phyloP scores from a whole-genome alignment of 768 basidiomycete genomes.

The Phanerochaete carnosa region DNA sequence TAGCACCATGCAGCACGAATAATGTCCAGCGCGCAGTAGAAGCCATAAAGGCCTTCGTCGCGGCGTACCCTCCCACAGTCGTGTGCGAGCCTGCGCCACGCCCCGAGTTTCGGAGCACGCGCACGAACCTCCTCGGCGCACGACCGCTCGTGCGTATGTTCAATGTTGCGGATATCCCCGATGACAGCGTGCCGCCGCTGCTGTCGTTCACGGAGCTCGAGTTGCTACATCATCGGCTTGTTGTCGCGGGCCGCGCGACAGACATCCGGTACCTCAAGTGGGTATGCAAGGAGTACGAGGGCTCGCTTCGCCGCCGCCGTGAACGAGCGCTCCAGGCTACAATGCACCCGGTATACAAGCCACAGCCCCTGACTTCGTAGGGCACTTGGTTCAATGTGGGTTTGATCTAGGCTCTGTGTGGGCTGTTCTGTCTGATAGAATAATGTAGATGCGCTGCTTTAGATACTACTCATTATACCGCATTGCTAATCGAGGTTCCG shows the following conservation, averaged over 20 bases:
- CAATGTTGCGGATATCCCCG: slow-evolving; percentile 54
- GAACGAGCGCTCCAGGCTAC: slow-evolving; percentile 38
- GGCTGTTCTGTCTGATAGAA: too few species aligned
- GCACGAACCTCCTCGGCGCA: slow-evolving; percentile 48
- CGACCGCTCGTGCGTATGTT: slow-evolving; percentile 74
- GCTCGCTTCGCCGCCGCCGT: slow-evolving; percentile 59
- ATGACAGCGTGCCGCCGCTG: slow-evolving; percentile 79
- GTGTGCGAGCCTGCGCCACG: slow-evolving; percentile 35
- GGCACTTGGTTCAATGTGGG: too few species aligned
- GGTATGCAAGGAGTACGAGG: slow-evolving; percentile 70
- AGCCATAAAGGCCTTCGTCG: slow-evolving; percentile 58
- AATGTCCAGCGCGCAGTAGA: slow-evolving; percentile 51
- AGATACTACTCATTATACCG: too few species aligned
- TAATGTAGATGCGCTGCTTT: too few species aligned
- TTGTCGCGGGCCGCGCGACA: slow-evolving; percentile 32
- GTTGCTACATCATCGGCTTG: slow-evolving; percentile 70
- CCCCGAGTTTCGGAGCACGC: slow-evolving; percentile 52
- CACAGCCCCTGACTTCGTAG: too few species aligned
- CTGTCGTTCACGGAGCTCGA: slow-evolving; percentile 78
- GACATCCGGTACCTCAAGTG: slow-evolving; percentile 71
- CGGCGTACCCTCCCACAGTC: slow-evolving; percentile 56
- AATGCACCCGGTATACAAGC: neutral
- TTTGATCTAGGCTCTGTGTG: too few species aligned
- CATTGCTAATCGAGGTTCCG: too few species aligned
- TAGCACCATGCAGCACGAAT: slow-evolving; percentile 36